A percentile compares a stretch with the other conserved stretches of the same genome.
Conservation (phyloP, 257 asterid species). For the Fraxinus excelsior region DNA sequence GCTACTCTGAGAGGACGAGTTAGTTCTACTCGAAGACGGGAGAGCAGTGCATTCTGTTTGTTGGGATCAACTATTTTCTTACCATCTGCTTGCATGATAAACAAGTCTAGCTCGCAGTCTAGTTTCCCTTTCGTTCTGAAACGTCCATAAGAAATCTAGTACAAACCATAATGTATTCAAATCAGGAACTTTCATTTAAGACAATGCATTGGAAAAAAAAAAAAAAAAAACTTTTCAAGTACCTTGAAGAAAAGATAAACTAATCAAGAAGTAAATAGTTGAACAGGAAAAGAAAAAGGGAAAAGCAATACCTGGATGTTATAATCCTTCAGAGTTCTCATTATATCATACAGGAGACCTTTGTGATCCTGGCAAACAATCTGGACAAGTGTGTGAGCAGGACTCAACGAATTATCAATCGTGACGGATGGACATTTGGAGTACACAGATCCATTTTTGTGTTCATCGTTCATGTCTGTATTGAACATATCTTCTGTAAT, state of each 20-base stretch:
- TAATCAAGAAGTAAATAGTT: not conserved
- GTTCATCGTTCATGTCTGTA: slow-evolving; percentile 37
- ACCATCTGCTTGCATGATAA: slow-evolving; percentile 83
- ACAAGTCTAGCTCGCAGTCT: slow-evolving; percentile 79
- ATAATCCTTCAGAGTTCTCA: slow-evolving; percentile 88
- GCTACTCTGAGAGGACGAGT: slow-evolving; percentile 82
- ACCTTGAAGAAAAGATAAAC: not conserved
- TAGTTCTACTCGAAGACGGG: slow-evolving; percentile 73
- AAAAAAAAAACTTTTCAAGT: not conserved
- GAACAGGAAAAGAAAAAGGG: not conserved
- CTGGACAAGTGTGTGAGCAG: slow-evolving; percentile 83
- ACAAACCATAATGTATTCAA: not conserved
- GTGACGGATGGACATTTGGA: slow-evolving; percentile 56
- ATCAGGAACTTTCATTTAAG: not conserved
- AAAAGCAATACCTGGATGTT: slow-evolving; percentile 65
- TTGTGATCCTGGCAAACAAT: slow-evolving; percentile 81
- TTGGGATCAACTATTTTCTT: slow-evolving; percentile 74
- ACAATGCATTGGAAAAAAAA: not conserved
- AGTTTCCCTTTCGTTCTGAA: slow-evolving; percentile 50
- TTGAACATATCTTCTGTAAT: slow-evolving; percentile 59
- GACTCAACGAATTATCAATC: slow-evolving; percentile 73
- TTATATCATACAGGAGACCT: slow-evolving; percentile 77
- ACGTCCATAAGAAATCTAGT: slow-evolving; percentile 85
- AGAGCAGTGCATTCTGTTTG: slow-evolving; percentile 53
- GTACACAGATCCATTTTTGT: slow-evolving; percentile 38